Evolutionary conservation across 352 stramenopile genomes (phyloP), one percentile per base, ranked within the genome.

Genomic region (Phytophthora pini): DNA sequence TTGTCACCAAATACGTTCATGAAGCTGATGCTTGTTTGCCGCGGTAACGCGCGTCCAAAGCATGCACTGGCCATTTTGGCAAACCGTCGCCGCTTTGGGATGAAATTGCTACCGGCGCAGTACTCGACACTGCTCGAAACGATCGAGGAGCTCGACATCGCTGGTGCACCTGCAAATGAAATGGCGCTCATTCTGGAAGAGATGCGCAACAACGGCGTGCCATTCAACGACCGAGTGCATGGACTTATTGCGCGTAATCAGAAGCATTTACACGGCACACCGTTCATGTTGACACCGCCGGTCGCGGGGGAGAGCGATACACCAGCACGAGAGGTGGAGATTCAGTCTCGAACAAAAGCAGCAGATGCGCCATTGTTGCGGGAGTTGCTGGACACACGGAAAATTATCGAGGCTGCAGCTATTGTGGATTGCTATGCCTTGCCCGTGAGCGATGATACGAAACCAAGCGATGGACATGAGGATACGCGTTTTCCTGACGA

Each of bases 41-140:
- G 61, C 31, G 53, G 31, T 3, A 87, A 82, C 45, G 58, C 72
- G 10, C 72, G 79, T 6, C 45, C 62, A 7, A 65, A 79, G n/a
- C 77, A 90, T 20, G 79, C 81, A 24, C 57, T 74, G 13, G 67
- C 70, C 32, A 77, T 90, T 52, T 65, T 88, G 31, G 56, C 64
- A 32, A 90, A 87, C 70, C 81, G 81, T 27, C 79, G 73, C 36
- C 77, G 75, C 15, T 90, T 88, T 69, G 58, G 75, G 26, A 22
- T 90, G 10, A 68, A 59, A 13, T 68, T 90, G 13, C 56, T 74
- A 39, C 65, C 79, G 24, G 34, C 49, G 15, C 69, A 78, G 49
- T 88, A 84, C 59, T 72, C 80, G 29, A 44, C 39, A 15, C 47
- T 87, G 26, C 52, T 90, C 13, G 77, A 87, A 51, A 70, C 68